Evolutionary conservation across 257 asterid species (phyloP), one percentile per base, ranked within the genome.

Genomic region (Plantago ovata): DNA sequence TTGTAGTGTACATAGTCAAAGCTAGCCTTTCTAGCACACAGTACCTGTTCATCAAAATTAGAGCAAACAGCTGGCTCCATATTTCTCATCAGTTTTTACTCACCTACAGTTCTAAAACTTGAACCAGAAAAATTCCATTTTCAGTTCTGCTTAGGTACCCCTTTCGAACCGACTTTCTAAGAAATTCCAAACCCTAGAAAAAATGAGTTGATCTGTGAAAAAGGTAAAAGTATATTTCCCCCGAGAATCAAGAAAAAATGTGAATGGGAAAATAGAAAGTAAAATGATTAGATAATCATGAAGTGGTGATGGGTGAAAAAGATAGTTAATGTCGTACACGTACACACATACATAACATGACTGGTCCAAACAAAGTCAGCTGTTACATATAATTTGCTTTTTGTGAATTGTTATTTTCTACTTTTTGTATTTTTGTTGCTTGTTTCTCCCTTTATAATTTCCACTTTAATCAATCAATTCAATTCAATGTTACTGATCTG

Each of bases 211-310:
- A 28, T 28, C 38, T 23, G 10, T 44, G 46, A 46, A 44, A 56
- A 48, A n/a, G n/a, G 14, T 12, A 12, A 19, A 43, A 10, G 61
- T 9, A 51, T 23, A 28, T 54, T 6, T 63, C 71, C 79, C 94
- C 87, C 88, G 87, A 69, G 73, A 78, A 81, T 65, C 73, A 68
- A 70, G 86, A 79, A 33, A 65, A 16, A 22, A 1, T 20, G 24
- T 11, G 14, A 33, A 63, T 64, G 33, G 62, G 56, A 59, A 57
- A 67, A 32, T 45, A 47, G 48, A 75, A 60, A 61, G 53, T 13
- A 54, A 57, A 73, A 89, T 83, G 72, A 91, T 91, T 83, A 79
- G 86, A 81, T 81, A 89, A 89, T 89, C 95, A 93, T 93, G 89
- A 79, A 78, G 85, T 23, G 66, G 66, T 78, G 86, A 87, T 76